Base-by-base conservation (phyloP, 2,329 filamentous ascomycete species). In the Aureobasidium sp. region DNA sequence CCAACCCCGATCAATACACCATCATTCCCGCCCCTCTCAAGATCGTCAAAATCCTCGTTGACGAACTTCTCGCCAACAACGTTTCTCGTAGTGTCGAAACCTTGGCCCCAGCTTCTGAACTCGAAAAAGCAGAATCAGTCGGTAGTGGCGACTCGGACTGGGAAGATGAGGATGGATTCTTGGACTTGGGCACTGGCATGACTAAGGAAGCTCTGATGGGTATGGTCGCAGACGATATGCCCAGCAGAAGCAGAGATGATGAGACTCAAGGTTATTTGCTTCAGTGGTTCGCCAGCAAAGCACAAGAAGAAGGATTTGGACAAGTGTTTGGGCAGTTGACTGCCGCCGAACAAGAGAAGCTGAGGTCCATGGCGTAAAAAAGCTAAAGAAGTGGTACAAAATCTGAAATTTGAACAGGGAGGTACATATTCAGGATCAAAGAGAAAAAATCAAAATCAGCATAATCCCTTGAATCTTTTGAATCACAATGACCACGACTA, bases 11-110 rank as follows among this genome's bases (percentile, higher is more conserved):
- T 72, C 87, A 88, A 72, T 97, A 88, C 78, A 97, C 92, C 6
- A 85, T 89, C 64, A 86, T 99, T 63, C 85, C 92, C 0, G 92
- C 92, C 0, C 87, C 90, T 1, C 82, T 99, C 71, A 99, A 99
- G 78, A 97, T 99, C 64, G 78, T 97, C 75, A 99, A 99, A 79
- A 88, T 97, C 4, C 84, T 99, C 9, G 88, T 97, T 51, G 91
- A 96, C 71, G 94, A 99, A 76, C 84, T 99, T 3, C 81, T 89
- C 6, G 91, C 90, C 39, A 87, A 89, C 5, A 90, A 90, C 27
- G 76, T 55, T 20, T 36, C 48, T 17, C 43, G 76, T 34, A 78
- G 78, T 53, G 82, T 85, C 56, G 79, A 59, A 13, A 55, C 66
- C 20, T 62, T 63, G 7, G 78, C 78, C 1, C 84, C 84, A 0